Percentiles rank a stretch among this genome's conserved stretches.
Conservation (phyloP, 306 rosid species). For the Dryas octopetala region DNA sequence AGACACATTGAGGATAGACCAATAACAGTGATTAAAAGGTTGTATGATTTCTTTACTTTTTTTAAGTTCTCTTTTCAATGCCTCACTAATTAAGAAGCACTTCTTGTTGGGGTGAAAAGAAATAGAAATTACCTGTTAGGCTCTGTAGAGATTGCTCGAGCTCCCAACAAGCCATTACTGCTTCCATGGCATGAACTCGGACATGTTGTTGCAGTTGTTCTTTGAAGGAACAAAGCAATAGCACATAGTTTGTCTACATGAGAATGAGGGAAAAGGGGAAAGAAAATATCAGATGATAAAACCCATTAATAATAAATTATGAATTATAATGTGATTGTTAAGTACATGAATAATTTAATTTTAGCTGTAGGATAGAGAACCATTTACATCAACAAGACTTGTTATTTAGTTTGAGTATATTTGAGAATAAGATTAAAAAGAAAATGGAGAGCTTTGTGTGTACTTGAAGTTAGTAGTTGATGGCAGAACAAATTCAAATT, state of each 20-base stretch:
- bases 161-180: conserved; percentile 97
- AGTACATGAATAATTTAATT: too few relatives aligned
- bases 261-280: conserved; percentile 10
- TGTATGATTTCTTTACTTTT: background rate
- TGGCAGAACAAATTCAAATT: conserved; percentile 34
- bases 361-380: too few relatives aligned
- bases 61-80: too few relatives aligned
- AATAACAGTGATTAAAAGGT: background rate
- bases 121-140: conserved; percentile 61
- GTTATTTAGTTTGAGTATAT: background rate
- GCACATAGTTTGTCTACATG: conserved; percentile 65
- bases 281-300: background rate
- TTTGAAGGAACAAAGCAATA: conserved; percentile 76
- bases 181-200: conserved; percentile 88
- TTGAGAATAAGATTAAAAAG: background rate
- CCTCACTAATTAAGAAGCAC: background rate
- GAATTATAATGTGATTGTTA: too few relatives aligned
- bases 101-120: background rate
- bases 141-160: conserved; percentile 82
- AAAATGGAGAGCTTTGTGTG: conserved; percentile 19
- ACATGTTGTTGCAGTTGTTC: conserved; percentile 89
- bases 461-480: too few relatives aligned
- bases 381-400: background rate
- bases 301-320: too few relatives aligned
- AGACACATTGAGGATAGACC: too few relatives aligned